A percentile compares a stretch with the other conserved stretches of the same genome.
These are phyloP conservation scores for Polymyxa betae DNA, from an alignment of 208 protist species.

Conservation along the genomic window DNA sequence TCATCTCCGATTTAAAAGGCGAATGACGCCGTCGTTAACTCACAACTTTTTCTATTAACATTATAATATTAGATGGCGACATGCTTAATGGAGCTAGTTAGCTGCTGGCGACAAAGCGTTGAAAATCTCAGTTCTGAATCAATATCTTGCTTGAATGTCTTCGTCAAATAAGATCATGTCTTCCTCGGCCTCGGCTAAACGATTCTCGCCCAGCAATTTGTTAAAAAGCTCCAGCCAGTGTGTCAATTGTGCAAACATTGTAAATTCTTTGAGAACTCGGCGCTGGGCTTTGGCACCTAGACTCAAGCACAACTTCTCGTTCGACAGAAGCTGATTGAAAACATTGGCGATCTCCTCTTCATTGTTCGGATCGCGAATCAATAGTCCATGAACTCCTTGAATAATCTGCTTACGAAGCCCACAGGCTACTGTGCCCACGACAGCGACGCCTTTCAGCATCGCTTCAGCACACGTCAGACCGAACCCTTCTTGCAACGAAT, in stretches of 20 bases:
- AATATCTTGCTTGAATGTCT: no score
- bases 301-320: background rate
- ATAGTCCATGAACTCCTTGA: background rate
- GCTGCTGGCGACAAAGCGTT: no score
- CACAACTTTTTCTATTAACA: no score
- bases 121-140: no score
- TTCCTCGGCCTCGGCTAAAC: background rate
- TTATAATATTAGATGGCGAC: no score
- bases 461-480: conserved; percentile 26
- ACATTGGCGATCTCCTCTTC: background rate
- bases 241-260: background rate
- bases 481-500: conserved; percentile 19
- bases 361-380: conserved; percentile 15
- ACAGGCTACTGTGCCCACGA: background rate
- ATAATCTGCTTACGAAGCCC: conserved; percentile 32
- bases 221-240: background rate
- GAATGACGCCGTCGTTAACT: no score
- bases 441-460: conserved; percentile 40
- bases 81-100: no score
- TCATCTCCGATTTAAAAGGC: no score
- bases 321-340: background rate
- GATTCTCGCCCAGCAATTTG: background rate
- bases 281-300: conserved; percentile 2
- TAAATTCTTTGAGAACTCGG: conserved; percentile 29
- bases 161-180: no score